A percentile compares a stretch with the other conserved stretches of the same genome.
phyloP scores from a whole-genome alignment of 208 protist species.

The Trichomonas gallinae region DNA sequence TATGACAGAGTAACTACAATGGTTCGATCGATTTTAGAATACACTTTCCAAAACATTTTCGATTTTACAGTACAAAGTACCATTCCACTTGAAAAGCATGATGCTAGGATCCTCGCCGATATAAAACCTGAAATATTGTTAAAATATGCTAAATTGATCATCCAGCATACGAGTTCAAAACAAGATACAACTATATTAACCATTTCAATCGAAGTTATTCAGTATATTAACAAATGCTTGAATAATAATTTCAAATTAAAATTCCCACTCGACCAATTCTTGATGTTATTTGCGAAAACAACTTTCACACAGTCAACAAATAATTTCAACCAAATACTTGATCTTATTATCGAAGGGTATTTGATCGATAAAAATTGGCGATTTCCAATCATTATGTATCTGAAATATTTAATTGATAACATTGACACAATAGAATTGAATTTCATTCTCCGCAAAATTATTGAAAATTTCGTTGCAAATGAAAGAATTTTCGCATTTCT shows the following conservation, averaged over 20 bases:
- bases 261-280: not conserved
- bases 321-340: not conserved
- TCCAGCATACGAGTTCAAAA: not conserved
- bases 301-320: not conserved
- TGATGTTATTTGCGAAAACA: not conserved
- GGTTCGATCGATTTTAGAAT: not conserved
- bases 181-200: not conserved
- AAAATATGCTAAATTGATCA: not conserved
- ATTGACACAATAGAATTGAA: too few species aligned
- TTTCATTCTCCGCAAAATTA: not conserved
- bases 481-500: not conserved
- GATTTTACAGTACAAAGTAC: not conserved
- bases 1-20: not conserved
- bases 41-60: not conserved
- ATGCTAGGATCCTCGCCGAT: not conserved
- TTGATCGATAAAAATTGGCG: not conserved
- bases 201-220: not conserved
- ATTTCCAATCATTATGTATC: not conserved
- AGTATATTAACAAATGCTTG: not conserved
- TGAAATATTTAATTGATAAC: not conserved
- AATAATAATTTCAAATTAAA: not conserved
- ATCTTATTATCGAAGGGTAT: not conserved
- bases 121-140: not conserved
- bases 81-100: not conserved
- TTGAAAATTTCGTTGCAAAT: not conserved